Base-by-base conservation (phyloP, 1,139 yeast species). In the Protomyces arabidopsidicola region DNA sequence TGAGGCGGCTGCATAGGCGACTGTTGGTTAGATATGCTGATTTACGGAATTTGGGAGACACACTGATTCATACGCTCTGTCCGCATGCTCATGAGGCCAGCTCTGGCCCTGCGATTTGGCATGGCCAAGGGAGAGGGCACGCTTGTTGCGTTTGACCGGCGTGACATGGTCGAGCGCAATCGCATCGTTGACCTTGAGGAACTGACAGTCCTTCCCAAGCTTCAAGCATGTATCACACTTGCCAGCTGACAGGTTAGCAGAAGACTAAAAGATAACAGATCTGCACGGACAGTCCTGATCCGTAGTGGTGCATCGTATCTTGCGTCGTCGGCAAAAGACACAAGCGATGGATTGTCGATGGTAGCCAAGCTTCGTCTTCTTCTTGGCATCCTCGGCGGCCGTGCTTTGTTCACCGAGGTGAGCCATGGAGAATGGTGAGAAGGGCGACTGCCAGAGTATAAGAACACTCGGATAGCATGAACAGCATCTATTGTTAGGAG, bases 271-370 rank as follows among this genome's bases (percentile, higher is more conserved):
- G 35, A 16, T 8, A 34, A 45, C 35, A 56, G 59, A 24, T 12
- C 14, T 38, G 27, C 16, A 14, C 55, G 2, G 16, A 58, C 62
- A 48, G 12, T 58, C 56, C 20, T 27, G 34, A 22, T 58, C 42
- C 12, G 55, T 58, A 9, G 53, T 55, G 31, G 52, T 55, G 35
- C 62, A 58, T 16, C 62, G 52, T 14, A 58, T 58, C 35, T 58
- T 58, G 31, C 62, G 55, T 39, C 62, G 24, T 31, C 62, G 51
- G 56, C 62, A 58, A 31, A 51, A 55, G 18, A 55, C 62, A 36
- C 62, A 58, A 8, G 62, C 62, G 16, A 58, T 55, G 22, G 56
- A 51, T 27, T 58, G 62, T 52, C 62, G 52, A 27, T 58, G 62
- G 38, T 58, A 58, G 24, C 62, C 62, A 2, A 58, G 53, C 56